Conservation (phyloP, 345 rosid species). For the Melaleuca alternifolia region DNA sequence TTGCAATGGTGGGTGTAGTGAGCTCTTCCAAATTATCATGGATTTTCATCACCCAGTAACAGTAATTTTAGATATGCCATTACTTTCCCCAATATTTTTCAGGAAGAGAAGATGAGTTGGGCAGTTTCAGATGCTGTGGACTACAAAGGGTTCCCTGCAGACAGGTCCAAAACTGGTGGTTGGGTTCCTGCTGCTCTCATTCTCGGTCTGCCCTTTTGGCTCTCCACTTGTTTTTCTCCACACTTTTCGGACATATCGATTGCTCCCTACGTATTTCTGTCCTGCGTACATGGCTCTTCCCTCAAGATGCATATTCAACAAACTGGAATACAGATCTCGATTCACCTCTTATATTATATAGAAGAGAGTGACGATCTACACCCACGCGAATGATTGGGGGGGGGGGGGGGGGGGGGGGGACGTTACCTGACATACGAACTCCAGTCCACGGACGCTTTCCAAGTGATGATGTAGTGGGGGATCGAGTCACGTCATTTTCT, state of each 20-base stretch:
- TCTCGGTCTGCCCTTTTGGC: constrained; percentile 23
- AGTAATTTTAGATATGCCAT: not conserved
- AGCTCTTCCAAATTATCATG: not conserved
- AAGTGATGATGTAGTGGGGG: not conserved
- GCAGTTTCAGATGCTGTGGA: constrained; percentile 43
- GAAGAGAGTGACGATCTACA: not conserved
- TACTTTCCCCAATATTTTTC: not conserved
- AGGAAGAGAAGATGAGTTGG: constrained; percentile 50
- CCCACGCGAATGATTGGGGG: not conserved
- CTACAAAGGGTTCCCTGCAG: constrained; percentile 45
- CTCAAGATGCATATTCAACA: not conserved
- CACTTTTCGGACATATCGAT: not conserved
- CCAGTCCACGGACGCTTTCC: not conserved
- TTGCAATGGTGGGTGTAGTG: not conserved
- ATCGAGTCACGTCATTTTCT: not conserved
- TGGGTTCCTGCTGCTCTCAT: constrained; percentile 59
- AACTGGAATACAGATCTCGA: not conserved
- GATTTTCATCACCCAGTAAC: not conserved
- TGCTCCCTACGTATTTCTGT: not conserved
- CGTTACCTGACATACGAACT: not conserved
- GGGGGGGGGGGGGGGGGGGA: not conserved
- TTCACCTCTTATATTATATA: not conserved
- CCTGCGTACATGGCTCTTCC: not conserved
- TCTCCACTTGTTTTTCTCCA: not conserved
- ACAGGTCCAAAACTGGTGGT: constrained; percentile 55